phyloP scores from a whole-genome alignment of 192 early-diverging fungal genomes.

The Glomus cerebriforme region DNA sequence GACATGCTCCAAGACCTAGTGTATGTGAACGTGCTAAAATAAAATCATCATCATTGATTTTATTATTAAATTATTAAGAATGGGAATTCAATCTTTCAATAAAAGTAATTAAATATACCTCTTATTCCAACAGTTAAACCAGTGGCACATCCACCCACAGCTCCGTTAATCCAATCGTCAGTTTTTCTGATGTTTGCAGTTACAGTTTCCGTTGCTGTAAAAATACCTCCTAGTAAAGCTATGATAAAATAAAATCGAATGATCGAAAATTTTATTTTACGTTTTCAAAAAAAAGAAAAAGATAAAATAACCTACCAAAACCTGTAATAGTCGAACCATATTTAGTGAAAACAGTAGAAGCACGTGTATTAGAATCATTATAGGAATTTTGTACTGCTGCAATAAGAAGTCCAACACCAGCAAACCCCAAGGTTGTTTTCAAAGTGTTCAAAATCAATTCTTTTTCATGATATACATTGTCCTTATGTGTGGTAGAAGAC shows the following conservation, averaged over 20 bases:
- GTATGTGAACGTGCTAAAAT: neutral
- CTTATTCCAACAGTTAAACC: conserved; percentile 64
- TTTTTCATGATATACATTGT: conserved; percentile 38
- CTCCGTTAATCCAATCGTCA: conserved; percentile 73
- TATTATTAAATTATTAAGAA: neutral
- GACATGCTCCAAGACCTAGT: neutral
- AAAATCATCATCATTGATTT: neutral
- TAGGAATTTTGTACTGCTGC: conserved; percentile 71
- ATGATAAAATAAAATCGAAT: conserved; percentile 16
- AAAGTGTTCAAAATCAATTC: conserved; percentile 47
- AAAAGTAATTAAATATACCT: neutral
- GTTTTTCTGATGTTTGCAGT: conserved; percentile 60
- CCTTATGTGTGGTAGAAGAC: neutral
- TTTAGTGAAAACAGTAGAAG: conserved; percentile 57
- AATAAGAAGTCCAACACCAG: conserved; percentile 68
- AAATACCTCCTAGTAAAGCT: conserved; percentile 81
- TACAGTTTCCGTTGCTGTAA: conserved; percentile 66
- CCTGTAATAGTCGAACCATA: conserved; percentile 66
- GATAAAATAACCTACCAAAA: conserved; percentile 59
- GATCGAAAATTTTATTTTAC: neutral
- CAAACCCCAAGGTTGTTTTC: conserved; percentile 52
- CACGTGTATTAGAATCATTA: conserved; percentile 51
- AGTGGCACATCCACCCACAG: conserved; percentile 70
- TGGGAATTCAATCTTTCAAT: no score
- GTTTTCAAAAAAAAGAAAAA: neutral